These are phyloP conservation scores for Termitomyces sp. DNA, from an alignment of 768 basidiomycete genomes.

Conservation along the genomic window DNA sequence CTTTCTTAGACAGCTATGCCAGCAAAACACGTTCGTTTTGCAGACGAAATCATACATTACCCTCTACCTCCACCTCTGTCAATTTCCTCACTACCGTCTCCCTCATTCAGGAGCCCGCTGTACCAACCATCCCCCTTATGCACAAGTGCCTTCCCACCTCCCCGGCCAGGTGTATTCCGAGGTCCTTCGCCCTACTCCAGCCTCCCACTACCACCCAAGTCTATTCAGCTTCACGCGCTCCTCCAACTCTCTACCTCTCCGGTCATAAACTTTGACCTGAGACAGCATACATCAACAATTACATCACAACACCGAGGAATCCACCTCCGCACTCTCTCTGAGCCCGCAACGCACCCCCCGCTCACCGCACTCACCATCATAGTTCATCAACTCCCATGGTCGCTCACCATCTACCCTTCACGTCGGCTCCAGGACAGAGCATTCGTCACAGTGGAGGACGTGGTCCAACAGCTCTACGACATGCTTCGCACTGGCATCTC, in stretches of 20 bases:
- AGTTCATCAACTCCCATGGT: conserved; percentile 27
- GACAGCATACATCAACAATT: conserved; percentile 21
- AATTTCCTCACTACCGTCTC: neutral
- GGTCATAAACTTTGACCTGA: conserved; percentile 21
- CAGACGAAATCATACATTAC: conserved; percentile 11
- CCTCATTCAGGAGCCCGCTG: neutral
- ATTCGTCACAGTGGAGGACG: conserved; percentile 32
- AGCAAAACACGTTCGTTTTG: conserved; percentile 19
- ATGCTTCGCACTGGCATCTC: conserved; percentile 38
- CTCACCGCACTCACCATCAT: conserved; percentile 20
- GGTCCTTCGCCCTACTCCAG: neutral
- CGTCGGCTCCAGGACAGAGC: conserved; percentile 7
- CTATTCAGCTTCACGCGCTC: conserved; percentile 18
- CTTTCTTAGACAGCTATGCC: conserved; percentile 2
- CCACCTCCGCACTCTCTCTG: conserved; percentile 20
- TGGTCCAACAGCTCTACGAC: conserved; percentile 23
- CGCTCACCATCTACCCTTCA: conserved; percentile 22
- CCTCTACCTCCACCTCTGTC: neutral
- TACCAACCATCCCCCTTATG: neutral
- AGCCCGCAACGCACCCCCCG: conserved; percentile 30
- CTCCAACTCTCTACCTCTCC: conserved; percentile 17
- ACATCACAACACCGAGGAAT: conserved; percentile 16
- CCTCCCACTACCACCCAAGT: neutral
- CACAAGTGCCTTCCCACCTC: neutral
- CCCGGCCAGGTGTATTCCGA: neutral